These are phyloP conservation scores for Ophiognomonia clavigignenti-juglandacearum DNA, from an alignment of 2,329 filamentous ascomycete species.

Conservation along the genomic window DNA sequence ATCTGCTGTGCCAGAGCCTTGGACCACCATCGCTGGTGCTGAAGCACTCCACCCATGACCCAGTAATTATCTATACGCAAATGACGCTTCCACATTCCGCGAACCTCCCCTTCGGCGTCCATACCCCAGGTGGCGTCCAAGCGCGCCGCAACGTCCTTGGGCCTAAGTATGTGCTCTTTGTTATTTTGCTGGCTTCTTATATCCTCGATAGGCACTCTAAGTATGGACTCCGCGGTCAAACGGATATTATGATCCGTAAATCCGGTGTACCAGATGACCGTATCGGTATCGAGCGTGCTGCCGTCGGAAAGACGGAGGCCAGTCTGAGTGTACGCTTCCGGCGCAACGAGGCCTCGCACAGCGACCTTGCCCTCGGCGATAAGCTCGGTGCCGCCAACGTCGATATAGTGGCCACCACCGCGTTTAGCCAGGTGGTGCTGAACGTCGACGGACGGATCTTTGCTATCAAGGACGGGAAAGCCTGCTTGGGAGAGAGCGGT, in stretches of 20 bases:
- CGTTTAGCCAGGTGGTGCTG: conserved; percentile 28
- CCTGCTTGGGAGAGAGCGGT: conserved; percentile 25
- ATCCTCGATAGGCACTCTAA: conserved; percentile 19
- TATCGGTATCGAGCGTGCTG: conserved; percentile 28
- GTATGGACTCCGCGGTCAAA: conserved; percentile 21
- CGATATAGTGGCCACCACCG: conserved; percentile 34
- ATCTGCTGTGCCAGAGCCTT: not conserved
- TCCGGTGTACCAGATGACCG: conserved; percentile 36
- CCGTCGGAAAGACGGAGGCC: conserved; percentile 30
- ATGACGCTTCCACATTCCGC: conserved; percentile 35
- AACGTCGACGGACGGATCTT: conserved; percentile 21
- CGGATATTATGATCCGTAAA: conserved; percentile 28
- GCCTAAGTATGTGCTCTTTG: conserved; percentile 18
- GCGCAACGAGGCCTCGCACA: conserved; percentile 25
- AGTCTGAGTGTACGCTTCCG: conserved; percentile 25
- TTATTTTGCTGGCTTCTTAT: not conserved
- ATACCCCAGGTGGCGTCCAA: conserved; percentile 36
- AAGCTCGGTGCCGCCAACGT: conserved; percentile 29
- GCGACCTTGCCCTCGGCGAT: conserved; percentile 28
- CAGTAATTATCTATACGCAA: conserved; percentile 28
- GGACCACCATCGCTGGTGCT: conserved; percentile 27
- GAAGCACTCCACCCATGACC: conserved; percentile 28
- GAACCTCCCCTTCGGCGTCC: conserved; percentile 35
- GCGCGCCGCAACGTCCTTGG: conserved; percentile 23
- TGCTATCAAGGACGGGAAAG: conserved; percentile 31